These are phyloP conservation scores for Erythrobasidium hasegawianum DNA, from an alignment of 1,284 basidiomycete genomes.

Conservation along the genomic window DNA sequence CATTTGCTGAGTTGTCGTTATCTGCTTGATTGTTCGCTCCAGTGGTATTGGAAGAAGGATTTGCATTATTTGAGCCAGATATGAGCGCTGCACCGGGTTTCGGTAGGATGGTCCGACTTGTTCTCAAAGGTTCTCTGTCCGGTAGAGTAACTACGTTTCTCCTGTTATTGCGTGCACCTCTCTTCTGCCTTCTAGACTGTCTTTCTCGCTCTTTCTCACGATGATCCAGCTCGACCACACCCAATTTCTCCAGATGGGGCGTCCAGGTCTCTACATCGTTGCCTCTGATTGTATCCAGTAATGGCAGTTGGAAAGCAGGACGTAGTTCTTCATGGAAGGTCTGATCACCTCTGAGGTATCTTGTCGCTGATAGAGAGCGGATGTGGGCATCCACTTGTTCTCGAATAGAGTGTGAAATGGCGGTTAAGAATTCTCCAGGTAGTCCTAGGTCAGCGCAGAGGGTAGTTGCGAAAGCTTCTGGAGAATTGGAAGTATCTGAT, in stretches of 20 bases:
- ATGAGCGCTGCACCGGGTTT: conserved; percentile 50
- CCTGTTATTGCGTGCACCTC: conserved; percentile 69
- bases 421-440: conserved; percentile 88
- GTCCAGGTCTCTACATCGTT: conserved; percentile 62
- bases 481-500: conserved; percentile 69
- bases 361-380: conserved; percentile 86
- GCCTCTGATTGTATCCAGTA: conserved; percentile 61
- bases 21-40: not conserved
- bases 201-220: conserved; percentile 89
- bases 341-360: conserved; percentile 74
- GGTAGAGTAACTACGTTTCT: conserved; percentile 83
- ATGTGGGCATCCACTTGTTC: conserved; percentile 91
- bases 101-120: conserved; percentile 65
- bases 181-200: conserved; percentile 70
- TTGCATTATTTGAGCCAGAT: not conserved
- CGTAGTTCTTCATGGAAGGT: conserved; percentile 90
- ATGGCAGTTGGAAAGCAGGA: conserved; percentile 75
- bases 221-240: conserved; percentile 79
- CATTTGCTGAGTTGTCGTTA: conserved; percentile 1
- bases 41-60: not conserved
- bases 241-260: conserved; percentile 81
- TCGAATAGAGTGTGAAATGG: conserved; percentile 89
- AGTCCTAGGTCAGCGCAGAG: conserved; percentile 86
- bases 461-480: conserved; percentile 86
- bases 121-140: conserved; percentile 87